A percentile compares a stretch with the other conserved stretches of the same genome.
These are phyloP conservation scores for Penicillium lividum DNA, from an alignment of 495 filamentous ascomycete species.

Conservation along the genomic window DNA sequence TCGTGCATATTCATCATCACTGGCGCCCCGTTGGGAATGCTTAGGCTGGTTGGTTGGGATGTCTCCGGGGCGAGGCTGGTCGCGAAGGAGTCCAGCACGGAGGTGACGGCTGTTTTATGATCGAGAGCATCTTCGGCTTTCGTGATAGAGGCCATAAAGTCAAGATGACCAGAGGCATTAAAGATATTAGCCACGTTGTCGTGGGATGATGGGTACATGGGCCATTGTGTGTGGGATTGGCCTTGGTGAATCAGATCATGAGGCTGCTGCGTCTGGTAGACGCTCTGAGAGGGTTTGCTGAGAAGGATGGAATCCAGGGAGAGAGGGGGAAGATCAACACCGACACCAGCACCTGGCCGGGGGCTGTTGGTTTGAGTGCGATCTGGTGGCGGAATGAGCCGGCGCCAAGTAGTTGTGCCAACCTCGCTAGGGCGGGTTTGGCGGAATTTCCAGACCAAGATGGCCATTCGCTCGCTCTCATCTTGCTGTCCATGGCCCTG, in stretches of 20 bases:
- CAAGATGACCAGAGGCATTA: conserved; percentile 35
- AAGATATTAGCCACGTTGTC: conserved; percentile 43
- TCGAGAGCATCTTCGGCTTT: conserved; percentile 39
- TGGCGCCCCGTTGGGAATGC: conserved; percentile 32
- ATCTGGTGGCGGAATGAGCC: conserved; percentile 45
- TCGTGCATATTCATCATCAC: conserved; percentile 47
- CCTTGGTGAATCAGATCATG: conserved; percentile 38
- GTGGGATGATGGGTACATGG: conserved; percentile 38
- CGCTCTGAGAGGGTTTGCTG: conserved; percentile 33
- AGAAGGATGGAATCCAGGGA: conserved; percentile 42
- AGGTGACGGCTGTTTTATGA: conserved; percentile 44
- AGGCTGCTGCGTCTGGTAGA: conserved; percentile 38
- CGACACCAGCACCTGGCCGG: conserved; percentile 27
- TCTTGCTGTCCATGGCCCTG: conserved; percentile 24
- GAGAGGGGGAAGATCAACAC: conserved; percentile 44
- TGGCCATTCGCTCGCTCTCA: conserved; percentile 48
- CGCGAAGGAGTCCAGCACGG: conserved; percentile 44
- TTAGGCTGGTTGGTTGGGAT: conserved; percentile 35
- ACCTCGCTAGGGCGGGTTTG: conserved; percentile 45
- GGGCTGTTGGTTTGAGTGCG: conserved; percentile 44
- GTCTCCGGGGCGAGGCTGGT: conserved; percentile 35
- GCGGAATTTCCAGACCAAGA: conserved; percentile 57
- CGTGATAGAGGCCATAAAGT: conserved; percentile 41
- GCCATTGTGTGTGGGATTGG: conserved; percentile 40
- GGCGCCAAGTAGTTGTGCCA: conserved; percentile 56